Base-by-base conservation (phyloP, 352 stramenopile species). In the Discostella stelligera region DNA sequence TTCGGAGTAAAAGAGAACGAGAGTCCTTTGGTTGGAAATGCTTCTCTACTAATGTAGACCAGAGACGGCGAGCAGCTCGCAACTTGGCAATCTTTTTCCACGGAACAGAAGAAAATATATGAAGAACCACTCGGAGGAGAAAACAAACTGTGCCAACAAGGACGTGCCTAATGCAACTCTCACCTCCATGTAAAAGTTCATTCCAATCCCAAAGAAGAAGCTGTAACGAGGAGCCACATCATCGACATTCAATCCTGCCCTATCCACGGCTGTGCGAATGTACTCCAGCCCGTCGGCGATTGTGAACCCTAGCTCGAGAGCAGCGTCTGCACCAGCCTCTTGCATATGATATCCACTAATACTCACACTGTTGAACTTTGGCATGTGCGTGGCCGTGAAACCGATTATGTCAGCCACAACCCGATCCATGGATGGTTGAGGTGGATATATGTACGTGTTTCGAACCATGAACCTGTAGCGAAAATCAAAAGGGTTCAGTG, bases 371-470 rank as follows among this genome's bases (percentile, higher is more conserved):
- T 99, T 98, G 88, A 98, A 99, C 76, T 98, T 98, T 23, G 96
- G 96, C 96, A 98, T 98, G 80, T 98, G 88, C 49, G 90, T 87
- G 16, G 95, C 94, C 32, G 95, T 98, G 81, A 97, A 98, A 23
- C 96, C 96, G 83, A 99, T 98, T 72, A 98, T 98, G 85, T 99
- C 96, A 37, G 85, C 91, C 66, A 98, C 96, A 63, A 98, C 93
- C 54, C 96, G 91, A 66, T 89, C 79, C 89, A 98, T 97, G n/a
- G 92, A 86, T 60, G 95, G 94, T 52, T 87, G 76, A 6, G 96
- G 96, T 49, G 96, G 96, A 88, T 98, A 99, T 74, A 99, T 99
- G 86, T 97, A 99, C 56, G 96, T 99, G 83, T 99, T 99, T 23
- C 96, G 74, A 6, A 93, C 88, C 88, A 93, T 92, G 66, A 90